Percentiles rank a stretch among this genome's conserved stretches.
Evolutionary conservation across 2,329 filamentous ascomycete species (phyloP).

Genomic region (Aspergillus fumigatus): DNA sequence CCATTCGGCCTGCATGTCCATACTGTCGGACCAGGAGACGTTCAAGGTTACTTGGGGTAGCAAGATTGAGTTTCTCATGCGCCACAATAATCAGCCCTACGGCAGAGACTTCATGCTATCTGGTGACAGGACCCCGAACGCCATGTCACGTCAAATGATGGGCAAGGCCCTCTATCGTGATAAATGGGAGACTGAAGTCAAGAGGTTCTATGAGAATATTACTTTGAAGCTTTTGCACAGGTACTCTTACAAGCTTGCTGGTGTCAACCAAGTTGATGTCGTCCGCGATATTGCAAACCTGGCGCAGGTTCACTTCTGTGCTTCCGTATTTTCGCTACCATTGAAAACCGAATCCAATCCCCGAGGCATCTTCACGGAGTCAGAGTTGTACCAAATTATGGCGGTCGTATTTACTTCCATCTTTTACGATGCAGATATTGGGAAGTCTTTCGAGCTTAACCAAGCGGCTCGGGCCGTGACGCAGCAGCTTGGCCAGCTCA

Average conservation of each 20-base stretch:
- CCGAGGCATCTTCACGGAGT: constrained; percentile 50
- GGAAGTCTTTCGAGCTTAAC: constrained; percentile 49
- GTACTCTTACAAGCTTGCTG: constrained; percentile 45
- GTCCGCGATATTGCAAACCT: constrained; percentile 50
- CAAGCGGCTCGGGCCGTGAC: constrained; percentile 46
- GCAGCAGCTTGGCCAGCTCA: constrained; percentile 47
- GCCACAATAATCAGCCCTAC: constrained; percentile 31
- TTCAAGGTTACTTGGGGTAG: constrained; percentile 47
- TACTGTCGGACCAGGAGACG: constrained; percentile 39
- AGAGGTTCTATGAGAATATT: constrained; percentile 46
- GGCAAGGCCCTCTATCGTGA: constrained; percentile 41
- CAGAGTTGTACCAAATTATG: constrained; percentile 52
- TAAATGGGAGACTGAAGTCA: constrained; percentile 44
- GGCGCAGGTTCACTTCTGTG: constrained; percentile 51
- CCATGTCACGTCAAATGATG: constrained; percentile 41
- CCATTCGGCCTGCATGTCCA: constrained; percentile 41
- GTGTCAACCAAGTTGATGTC: constrained; percentile 45
- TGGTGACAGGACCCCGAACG: constrained; percentile 41
- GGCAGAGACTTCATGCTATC: constrained; percentile 47
- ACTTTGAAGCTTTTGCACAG: constrained; percentile 42
- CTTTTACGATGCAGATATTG: constrained; percentile 53
- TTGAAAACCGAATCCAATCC: constrained; percentile 51
- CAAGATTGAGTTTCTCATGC: constrained; percentile 44
- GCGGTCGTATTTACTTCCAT: constrained; percentile 50
- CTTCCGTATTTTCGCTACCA: constrained; percentile 52